phyloP scores from a whole-genome alignment of 768 basidiomycete genomes.

The Mrakia frigida region DNA sequence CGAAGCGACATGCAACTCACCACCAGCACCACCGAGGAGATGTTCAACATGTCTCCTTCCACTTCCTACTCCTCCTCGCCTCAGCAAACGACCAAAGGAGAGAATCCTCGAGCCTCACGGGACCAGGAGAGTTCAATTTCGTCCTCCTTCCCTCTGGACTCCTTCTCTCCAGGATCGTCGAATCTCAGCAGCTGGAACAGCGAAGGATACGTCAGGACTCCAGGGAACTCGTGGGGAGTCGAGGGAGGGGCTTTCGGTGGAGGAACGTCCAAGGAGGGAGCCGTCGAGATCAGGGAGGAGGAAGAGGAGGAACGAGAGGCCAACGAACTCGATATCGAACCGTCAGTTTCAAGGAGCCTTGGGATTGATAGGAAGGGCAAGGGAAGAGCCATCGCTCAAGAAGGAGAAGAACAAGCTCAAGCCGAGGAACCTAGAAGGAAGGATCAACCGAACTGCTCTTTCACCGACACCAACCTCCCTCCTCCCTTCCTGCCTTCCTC shows the following conservation, averaged over 20 bases:
- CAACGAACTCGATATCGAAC: neutral
- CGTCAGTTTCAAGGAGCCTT: neutral
- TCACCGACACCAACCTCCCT: neutral
- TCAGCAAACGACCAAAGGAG: neutral
- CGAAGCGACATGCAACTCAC: neutral
- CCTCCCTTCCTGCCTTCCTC: neutral
- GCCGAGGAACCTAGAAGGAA: neutral
- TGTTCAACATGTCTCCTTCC: constrained; percentile 1
- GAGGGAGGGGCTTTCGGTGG: too few species aligned
- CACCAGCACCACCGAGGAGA: neutral
- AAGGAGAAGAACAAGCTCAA: neutral
- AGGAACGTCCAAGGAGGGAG: neutral
- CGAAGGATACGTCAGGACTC: neutral
- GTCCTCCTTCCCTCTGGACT: neutral
- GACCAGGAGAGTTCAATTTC: neutral
- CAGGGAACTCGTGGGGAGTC: neutral
- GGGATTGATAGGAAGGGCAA: neutral
- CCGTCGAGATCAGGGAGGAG: neutral
- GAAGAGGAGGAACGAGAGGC: neutral
- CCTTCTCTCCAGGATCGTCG: neutral
- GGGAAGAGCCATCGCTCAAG: neutral
- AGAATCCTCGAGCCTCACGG: neutral
- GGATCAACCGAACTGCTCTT: neutral
- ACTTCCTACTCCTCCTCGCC: neutral
- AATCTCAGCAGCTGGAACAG: neutral